Percentiles rank a stretch among this genome's conserved stretches.
Conservation (phyloP, 2,329 filamentous ascomycete species). For the Penicillium sp. region DNA sequence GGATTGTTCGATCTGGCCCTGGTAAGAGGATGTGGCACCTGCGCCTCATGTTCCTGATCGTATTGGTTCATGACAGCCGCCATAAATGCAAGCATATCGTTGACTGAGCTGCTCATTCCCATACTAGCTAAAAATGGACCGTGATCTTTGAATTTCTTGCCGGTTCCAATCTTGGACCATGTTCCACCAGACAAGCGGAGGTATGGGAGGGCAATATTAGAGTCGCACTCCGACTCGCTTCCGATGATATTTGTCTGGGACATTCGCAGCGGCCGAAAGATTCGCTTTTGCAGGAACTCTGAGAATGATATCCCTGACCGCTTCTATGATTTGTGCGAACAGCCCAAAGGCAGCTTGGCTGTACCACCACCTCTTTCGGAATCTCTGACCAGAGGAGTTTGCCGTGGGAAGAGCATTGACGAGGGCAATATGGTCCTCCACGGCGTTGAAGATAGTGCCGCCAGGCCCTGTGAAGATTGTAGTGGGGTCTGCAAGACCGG, state of each 20-base stretch:
- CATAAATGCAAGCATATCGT: slow-evolving; percentile 2
- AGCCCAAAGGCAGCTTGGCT: slow-evolving; percentile 7
- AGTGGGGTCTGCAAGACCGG: not conserved
- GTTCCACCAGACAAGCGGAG: not conserved
- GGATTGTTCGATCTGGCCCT: not conserved
- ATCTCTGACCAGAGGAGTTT: not conserved
- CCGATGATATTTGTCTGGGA: not conserved
- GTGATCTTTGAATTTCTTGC: not conserved
- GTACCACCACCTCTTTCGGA: not conserved
- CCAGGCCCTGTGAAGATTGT: not conserved
- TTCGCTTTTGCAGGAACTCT: slow-evolving; percentile 1
- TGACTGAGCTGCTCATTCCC: slow-evolving; percentile 7
- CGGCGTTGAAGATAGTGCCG: not conserved
- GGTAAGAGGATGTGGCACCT: not conserved
- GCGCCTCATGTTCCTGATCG: not conserved
- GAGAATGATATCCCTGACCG: not conserved
- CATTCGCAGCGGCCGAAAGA: slow-evolving; percentile 3
- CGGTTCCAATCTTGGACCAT: not conserved
- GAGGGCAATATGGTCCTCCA: not conserved
- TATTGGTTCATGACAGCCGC: not conserved
- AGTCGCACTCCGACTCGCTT: not conserved
- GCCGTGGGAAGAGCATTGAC: slow-evolving; percentile 2
- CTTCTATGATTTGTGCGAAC: not conserved
- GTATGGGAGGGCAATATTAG: slow-evolving; percentile 1
- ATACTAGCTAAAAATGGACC: not conserved